Conservation (phyloP, 2,329 filamentous ascomycete species). For the Sporothrix pallida region DNA sequence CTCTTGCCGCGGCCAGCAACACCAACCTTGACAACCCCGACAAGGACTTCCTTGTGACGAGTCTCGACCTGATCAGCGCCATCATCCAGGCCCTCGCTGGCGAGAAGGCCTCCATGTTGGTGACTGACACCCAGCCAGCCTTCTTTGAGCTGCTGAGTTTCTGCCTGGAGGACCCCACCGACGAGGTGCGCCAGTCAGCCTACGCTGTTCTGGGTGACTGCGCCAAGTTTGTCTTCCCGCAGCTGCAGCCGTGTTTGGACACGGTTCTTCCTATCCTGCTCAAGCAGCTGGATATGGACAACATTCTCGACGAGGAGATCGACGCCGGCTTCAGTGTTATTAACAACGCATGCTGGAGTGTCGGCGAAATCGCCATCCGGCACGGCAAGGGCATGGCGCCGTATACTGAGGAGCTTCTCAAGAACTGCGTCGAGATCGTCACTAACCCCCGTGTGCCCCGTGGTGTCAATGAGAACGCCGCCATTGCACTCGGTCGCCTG, state of each 20-base stretch:
- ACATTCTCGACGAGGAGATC: conserved; percentile 76
- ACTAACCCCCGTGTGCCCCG: conserved; percentile 83
- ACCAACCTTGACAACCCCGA: conserved; percentile 77
- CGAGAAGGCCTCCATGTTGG: conserved; percentile 74
- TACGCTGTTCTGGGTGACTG: conserved; percentile 95
- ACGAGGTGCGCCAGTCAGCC: conserved; percentile 94
- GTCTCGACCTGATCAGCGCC: conserved; percentile 88
- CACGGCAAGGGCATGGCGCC: conserved; percentile 75
- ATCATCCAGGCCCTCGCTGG: conserved; percentile 87
- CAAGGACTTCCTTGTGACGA: conserved; percentile 96
- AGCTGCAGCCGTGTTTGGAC: conserved; percentile 75
- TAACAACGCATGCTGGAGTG: conserved; percentile 98
- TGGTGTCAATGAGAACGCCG: conserved; percentile 90
- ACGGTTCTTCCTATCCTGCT: conserved; percentile 81
- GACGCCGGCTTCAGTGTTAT: conserved; percentile 89
- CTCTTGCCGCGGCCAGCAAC: conserved; percentile 71
- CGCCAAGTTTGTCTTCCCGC: conserved; percentile 86
- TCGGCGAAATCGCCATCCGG: conserved; percentile 87
- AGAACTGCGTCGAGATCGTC: conserved; percentile 80
- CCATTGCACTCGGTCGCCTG: conserved; percentile 86
- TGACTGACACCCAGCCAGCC: conserved; percentile 74
- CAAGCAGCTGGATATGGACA: conserved; percentile 82
- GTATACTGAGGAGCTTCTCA: conserved; percentile 77
- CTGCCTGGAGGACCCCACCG: conserved; percentile 89
- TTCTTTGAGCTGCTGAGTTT: conserved; percentile 91